A percentile compares a stretch with the other conserved stretches of the same genome.
Evolutionary conservation across 176 grass and related monocot genomes (phyloP).

Genomic region (Thinopyrum elongatum): DNA sequence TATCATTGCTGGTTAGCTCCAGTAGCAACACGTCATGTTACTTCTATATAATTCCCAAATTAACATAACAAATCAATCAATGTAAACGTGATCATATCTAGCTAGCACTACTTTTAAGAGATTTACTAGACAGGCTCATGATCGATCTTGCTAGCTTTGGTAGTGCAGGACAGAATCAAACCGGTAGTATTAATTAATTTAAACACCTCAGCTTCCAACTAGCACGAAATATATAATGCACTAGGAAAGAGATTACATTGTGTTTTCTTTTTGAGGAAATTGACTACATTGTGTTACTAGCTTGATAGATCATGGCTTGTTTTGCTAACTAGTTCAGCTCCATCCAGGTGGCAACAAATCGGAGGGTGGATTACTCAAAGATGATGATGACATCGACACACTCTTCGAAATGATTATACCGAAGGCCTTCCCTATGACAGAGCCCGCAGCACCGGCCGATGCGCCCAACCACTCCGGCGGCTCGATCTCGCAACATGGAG

Average conservation of each 20-base stretch:
- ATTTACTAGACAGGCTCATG: constrained; percentile 21
- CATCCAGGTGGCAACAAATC: constrained; percentile 36
- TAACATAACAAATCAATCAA: not conserved
- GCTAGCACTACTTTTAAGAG: not conserved
- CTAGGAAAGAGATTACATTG: too few species aligned
- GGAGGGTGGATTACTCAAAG: not conserved
- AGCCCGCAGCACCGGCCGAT: not conserved
- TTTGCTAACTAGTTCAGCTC: not conserved
- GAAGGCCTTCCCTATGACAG: not conserved
- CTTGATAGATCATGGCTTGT: not conserved
- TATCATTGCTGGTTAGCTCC: constrained; percentile 29
- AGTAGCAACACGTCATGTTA: constrained; percentile 8
- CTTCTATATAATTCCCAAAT: not conserved
- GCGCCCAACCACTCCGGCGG: constrained; percentile 19
- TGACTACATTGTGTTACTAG: not conserved
- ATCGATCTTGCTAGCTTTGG: not conserved
- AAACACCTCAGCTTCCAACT: not conserved
- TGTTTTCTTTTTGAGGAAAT: not conserved
- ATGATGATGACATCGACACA: constrained; percentile 7
- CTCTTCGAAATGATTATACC: constrained; percentile 45
- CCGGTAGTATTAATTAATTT: not conserved
- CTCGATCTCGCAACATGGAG: constrained; percentile 26
- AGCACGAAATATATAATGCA: not conserved
- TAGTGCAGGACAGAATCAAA: constrained; percentile 35
- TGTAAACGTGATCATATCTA: constrained; percentile 20